phyloP scores from a whole-genome alignment of 805 yeast genomes.

The Brettanomyces custersianus region DNA sequence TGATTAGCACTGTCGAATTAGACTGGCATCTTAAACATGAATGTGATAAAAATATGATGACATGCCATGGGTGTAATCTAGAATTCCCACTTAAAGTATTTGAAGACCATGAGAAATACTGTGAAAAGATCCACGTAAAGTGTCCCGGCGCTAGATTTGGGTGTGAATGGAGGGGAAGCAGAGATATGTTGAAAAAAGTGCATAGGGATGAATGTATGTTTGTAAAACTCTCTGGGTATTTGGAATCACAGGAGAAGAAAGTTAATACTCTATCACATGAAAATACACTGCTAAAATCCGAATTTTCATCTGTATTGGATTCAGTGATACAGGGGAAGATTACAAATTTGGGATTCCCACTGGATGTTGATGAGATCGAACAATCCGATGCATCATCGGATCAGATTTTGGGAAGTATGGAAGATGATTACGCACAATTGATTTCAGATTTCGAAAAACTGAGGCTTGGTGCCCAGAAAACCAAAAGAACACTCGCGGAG shows the following conservation, averaged over 20 bases:
- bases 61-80: slow-evolving; percentile 33
- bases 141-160: slow-evolving; percentile 44
- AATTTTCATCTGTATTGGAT: slow-evolving; percentile 36
- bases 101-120: slow-evolving; percentile 32
- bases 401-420: neutral
- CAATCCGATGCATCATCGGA: slow-evolving; percentile 2
- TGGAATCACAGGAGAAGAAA: slow-evolving; percentile 20
- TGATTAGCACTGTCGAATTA: slow-evolving; percentile 23
- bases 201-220: slow-evolving; percentile 24
- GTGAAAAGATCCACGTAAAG: slow-evolving; percentile 29
- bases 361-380: slow-evolving; percentile 36
- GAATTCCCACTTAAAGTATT: slow-evolving; percentile 31
- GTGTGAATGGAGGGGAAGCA: slow-evolving; percentile 36
- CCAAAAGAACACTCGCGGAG: slow-evolving; percentile 16
- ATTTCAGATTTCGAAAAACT: slow-evolving; percentile 36
- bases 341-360: slow-evolving; percentile 39
- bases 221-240: slow-evolving; percentile 18
- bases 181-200: slow-evolving; percentile 20
- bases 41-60: slow-evolving; percentile 31
- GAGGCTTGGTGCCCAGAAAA: slow-evolving; percentile 31
- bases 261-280: slow-evolving; percentile 25
- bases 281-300: slow-evolving; percentile 32
- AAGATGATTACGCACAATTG: neutral
- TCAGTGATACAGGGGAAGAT: slow-evolving; percentile 41
- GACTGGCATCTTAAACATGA: slow-evolving; percentile 28